Evolutionary conservation across 352 stramenopile species (phyloP).

Genomic region (Phytopythium chamaehyphon): DNA sequence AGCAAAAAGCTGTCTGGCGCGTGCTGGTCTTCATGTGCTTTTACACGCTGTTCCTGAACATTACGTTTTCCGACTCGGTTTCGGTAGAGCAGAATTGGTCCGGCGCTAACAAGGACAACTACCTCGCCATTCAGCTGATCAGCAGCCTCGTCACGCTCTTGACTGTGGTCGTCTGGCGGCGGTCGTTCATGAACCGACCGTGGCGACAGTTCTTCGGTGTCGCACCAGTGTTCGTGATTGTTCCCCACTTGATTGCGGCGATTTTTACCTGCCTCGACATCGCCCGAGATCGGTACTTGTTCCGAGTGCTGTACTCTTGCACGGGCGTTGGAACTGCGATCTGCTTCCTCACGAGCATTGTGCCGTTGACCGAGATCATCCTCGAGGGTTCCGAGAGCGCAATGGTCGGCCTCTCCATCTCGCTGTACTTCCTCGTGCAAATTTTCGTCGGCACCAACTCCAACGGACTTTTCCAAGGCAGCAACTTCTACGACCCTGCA

Average conservation of each 20-base stretch:
- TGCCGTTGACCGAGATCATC: conserved; percentile 56
- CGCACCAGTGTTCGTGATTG: conserved; percentile 19
- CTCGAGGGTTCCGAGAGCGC: conserved; percentile 50
- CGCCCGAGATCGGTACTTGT: conserved; percentile 24
- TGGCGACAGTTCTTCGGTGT: conserved; percentile 33
- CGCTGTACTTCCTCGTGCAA: conserved; percentile 49
- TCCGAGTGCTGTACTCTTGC: conserved; percentile 21
- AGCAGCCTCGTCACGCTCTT: conserved; percentile 15
- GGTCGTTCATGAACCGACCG: conserved; percentile 36
- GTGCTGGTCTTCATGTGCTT: conserved; percentile 35
- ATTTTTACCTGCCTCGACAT: conserved; percentile 25
- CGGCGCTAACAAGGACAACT: conserved; percentile 15
- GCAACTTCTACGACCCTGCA: conserved; percentile 24
- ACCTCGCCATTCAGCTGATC: conserved; percentile 16
- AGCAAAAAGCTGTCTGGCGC: conserved; percentile 49
- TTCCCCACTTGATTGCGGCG: conserved; percentile 19
- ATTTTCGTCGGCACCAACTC: conserved; percentile 42
- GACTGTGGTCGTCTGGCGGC: conserved; percentile 28
- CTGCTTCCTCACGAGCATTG: conserved; percentile 18
- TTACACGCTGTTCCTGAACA: conserved; percentile 35
- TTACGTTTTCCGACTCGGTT: conserved; percentile 24
- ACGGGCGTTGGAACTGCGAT: conserved; percentile 15
- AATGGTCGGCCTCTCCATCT: conserved; percentile 44
- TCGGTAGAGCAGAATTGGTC: conserved; percentile 25
- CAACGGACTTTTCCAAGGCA: conserved; percentile 30